A percentile compares a stretch with the other conserved stretches of the same genome.
These are phyloP conservation scores for Inonotus hispidus DNA, from an alignment of 1,284 basidiomycete genomes.

Conservation along the genomic window DNA sequence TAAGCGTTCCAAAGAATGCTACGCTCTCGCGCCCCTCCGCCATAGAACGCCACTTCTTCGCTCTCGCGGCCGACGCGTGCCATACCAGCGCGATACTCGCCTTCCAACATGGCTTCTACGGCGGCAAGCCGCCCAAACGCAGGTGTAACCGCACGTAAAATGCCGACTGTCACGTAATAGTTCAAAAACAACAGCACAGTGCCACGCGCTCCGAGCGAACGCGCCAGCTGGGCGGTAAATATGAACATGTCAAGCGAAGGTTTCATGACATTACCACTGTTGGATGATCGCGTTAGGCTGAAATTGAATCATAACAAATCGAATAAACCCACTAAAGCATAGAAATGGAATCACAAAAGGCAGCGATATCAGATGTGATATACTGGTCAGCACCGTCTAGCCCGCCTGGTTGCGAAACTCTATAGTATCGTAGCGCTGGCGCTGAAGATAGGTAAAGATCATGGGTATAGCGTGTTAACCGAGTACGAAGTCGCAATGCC, in stretches of 20 bases:
- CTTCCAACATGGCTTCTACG: slow-evolving; percentile 80
- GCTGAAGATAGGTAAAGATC: slow-evolving; percentile 83
- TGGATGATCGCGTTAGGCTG: background rate
- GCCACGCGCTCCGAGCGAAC: slow-evolving; percentile 78
- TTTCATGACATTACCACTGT: slow-evolving; percentile 77
- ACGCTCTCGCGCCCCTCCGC: slow-evolving; percentile 81
- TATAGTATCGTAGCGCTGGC: slow-evolving; percentile 68
- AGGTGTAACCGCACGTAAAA: slow-evolving; percentile 84
- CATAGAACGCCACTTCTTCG: slow-evolving; percentile 97
- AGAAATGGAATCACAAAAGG: slow-evolving; percentile 85
- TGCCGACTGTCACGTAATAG: slow-evolving; percentile 81
- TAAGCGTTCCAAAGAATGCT: slow-evolving; percentile 83
- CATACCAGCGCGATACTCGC: slow-evolving; percentile 89
- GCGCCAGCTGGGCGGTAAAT: slow-evolving; percentile 89
- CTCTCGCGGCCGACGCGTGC: slow-evolving; percentile 85
- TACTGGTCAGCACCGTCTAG: slow-evolving; percentile 85
- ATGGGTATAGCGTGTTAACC: slow-evolving; percentile 87
- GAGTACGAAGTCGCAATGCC: slow-evolving; percentile 78
- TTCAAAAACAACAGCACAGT: slow-evolving; percentile 78
- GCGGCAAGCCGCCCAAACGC: slow-evolving; percentile 92
- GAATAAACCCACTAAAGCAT: slow-evolving; percentile 73
- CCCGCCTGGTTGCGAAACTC: slow-evolving; percentile 47
- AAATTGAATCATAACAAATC: background rate
- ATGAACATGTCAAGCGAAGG: slow-evolving; percentile 89
- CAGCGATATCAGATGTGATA: slow-evolving; percentile 88